These are phyloP conservation scores for Calvatia gigantea DNA, from an alignment of 768 basidiomycete genomes.

Conservation along the genomic window DNA sequence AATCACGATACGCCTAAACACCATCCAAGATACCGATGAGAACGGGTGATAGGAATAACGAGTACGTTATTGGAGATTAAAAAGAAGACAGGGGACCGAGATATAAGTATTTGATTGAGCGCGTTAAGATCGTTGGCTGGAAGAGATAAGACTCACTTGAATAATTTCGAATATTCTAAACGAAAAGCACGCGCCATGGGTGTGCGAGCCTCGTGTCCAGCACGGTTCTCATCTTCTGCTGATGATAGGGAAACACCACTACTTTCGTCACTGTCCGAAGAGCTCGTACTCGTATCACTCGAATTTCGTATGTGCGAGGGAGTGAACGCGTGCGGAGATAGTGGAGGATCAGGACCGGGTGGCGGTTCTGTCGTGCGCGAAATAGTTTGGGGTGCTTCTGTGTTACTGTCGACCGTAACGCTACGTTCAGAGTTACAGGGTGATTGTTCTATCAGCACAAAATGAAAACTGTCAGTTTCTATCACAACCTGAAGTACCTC, in stretches of 20 bases:
- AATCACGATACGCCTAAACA: slow-evolving; percentile 2
- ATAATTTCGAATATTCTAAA: neutral
- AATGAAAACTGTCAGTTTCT: neutral
- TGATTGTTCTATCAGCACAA: neutral
- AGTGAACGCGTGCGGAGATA: neutral
- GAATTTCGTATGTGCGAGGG: neutral
- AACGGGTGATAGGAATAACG: neutral
- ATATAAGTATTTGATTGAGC: neutral
- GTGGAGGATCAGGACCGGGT: neutral
- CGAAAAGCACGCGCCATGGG: neutral
- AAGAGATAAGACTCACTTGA: neutral
- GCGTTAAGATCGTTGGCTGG: neutral
- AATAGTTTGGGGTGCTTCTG: neutral
- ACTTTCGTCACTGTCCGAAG: neutral
- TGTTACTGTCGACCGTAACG: neutral
- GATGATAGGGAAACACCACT: neutral
- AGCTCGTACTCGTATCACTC: neutral
- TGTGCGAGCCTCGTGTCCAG: neutral
- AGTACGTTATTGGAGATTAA: too few species aligned
- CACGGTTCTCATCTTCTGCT: neutral
- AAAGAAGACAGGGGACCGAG: neutral
- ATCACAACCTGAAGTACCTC: neutral
- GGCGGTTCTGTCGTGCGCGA: neutral
- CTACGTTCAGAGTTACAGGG: neutral
- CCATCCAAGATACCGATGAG: neutral